phyloP scores from a whole-genome alignment of 495 filamentous ascomycete genomes.

The Jackrogersella multiformis region DNA sequence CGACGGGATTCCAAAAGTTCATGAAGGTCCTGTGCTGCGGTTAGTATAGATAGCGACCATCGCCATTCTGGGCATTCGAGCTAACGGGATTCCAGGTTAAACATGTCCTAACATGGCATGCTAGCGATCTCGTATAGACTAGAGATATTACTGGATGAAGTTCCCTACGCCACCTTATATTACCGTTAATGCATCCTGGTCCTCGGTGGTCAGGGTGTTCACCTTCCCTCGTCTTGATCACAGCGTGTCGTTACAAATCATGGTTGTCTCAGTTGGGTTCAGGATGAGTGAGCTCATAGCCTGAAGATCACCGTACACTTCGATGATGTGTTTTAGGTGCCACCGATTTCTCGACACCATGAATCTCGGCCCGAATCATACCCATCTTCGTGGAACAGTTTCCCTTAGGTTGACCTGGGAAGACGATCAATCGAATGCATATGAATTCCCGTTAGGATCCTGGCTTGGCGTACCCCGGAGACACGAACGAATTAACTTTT shows the following conservation, averaged over 20 bases:
- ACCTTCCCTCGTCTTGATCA: slow-evolving; percentile 25
- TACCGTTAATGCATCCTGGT: slow-evolving; percentile 42
- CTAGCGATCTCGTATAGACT: slow-evolving; percentile 45
- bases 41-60: slow-evolving; percentile 52
- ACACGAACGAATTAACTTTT: slow-evolving; percentile 43
- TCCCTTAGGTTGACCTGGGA: slow-evolving; percentile 14
- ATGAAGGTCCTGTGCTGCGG: slow-evolving; percentile 86
- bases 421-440: slow-evolving; percentile 23
- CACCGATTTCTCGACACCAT: background rate
- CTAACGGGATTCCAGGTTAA: slow-evolving; percentile 36
- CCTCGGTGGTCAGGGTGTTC: slow-evolving; percentile 13
- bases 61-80: background rate
- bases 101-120: slow-evolving; percentile 32
- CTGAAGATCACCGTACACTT: background rate
- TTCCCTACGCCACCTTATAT: slow-evolving; percentile 35
- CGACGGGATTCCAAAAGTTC: slow-evolving; percentile 73
- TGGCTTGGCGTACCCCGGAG: slow-evolving; percentile 37
- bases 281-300: slow-evolving; percentile 3
- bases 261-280: slow-evolving; percentile 21
- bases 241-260: slow-evolving; percentile 14
- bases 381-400: slow-evolving; percentile 20
- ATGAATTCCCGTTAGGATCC: slow-evolving; percentile 28
- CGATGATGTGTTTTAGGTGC: slow-evolving; percentile 3
- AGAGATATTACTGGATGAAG: slow-evolving; percentile 41
- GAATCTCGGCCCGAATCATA: slow-evolving; percentile 12